These are phyloP conservation scores for Toxoplasma gondii DNA, from an alignment of 169 alveolate species.

Conservation along the genomic window DNA sequence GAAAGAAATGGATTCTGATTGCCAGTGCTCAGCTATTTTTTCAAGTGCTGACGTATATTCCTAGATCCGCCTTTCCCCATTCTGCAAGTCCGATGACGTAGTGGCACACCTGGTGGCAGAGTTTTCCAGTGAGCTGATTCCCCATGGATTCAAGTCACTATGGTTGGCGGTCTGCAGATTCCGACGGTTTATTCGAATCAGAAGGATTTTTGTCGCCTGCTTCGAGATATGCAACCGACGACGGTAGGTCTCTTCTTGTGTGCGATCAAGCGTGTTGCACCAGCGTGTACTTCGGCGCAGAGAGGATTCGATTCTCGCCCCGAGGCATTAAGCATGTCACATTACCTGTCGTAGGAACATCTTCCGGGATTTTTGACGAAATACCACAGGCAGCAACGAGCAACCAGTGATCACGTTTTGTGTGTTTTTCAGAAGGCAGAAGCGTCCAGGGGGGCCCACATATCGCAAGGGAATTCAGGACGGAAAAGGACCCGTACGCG, in stretches of 20 bases:
- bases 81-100: neutral
- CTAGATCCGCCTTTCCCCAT: neutral
- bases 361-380: no score
- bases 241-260: slow-evolving; percentile 10
- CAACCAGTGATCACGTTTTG: no score
- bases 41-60: neutral
- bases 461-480: neutral
- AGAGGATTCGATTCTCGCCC: no score
- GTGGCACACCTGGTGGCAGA: neutral
- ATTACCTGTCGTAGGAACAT: no score
- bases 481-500: neutral
- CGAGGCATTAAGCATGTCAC: no score
- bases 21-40: neutral
- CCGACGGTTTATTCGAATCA: slow-evolving; percentile 6
- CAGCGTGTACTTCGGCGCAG: no score
- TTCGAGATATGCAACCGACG: neutral
- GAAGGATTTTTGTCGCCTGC: neutral
- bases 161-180: neutral
- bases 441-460: neutral
- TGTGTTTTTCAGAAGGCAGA: neutral
- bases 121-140: neutral
- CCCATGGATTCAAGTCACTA: neutral
- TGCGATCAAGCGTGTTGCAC: neutral
- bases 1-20: neutral
- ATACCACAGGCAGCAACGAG: no score